These are phyloP conservation scores for Fremontodendron californicum DNA, from an alignment of 345 rosid species.

Conservation along the genomic window DNA sequence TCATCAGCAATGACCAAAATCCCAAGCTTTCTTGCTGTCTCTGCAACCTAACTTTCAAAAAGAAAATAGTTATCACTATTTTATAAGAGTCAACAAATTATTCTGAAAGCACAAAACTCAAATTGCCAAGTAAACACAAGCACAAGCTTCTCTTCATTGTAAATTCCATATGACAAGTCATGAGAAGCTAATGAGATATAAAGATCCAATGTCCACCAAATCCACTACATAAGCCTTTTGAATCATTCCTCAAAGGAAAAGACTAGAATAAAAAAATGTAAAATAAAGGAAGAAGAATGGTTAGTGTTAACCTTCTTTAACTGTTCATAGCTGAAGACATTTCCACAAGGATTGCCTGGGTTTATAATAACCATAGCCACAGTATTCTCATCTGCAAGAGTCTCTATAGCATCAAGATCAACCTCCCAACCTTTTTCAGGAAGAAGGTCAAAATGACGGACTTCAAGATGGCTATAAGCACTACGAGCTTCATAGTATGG, in stretches of 20 bases:
- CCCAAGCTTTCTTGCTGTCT: slow-evolving; percentile 53
- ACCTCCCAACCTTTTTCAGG: slow-evolving; percentile 68
- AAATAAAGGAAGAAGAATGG: neutral
- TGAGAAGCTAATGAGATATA: too few relatives aligned
- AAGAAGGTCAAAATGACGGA: slow-evolving; percentile 59
- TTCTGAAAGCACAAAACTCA: neutral
- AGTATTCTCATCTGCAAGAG: slow-evolving; percentile 59
- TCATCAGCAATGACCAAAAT: slow-evolving; percentile 73
- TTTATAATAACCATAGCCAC: slow-evolving; percentile 57
- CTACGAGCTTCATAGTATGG: slow-evolving; percentile 56
- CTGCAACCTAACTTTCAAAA: slow-evolving; percentile 41
- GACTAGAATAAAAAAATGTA: neutral
- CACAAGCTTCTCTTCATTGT: neutral
- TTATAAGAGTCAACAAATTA: neutral
- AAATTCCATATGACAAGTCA: neutral
- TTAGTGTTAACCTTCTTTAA: slow-evolving; percentile 38
- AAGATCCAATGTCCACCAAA: neutral
- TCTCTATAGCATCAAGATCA: slow-evolving; percentile 53
- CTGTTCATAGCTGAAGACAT: slow-evolving; percentile 50
- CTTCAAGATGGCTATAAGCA: slow-evolving; percentile 36
- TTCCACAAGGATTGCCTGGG: slow-evolving; percentile 70
- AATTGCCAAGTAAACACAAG: neutral
- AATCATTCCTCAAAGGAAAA: neutral
- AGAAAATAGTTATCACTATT: neutral
- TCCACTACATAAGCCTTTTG: neutral